Evolutionary conservation across 208 protist genomes (phyloP).

Genomic region (Balamuthia mandrillaris): DNA sequence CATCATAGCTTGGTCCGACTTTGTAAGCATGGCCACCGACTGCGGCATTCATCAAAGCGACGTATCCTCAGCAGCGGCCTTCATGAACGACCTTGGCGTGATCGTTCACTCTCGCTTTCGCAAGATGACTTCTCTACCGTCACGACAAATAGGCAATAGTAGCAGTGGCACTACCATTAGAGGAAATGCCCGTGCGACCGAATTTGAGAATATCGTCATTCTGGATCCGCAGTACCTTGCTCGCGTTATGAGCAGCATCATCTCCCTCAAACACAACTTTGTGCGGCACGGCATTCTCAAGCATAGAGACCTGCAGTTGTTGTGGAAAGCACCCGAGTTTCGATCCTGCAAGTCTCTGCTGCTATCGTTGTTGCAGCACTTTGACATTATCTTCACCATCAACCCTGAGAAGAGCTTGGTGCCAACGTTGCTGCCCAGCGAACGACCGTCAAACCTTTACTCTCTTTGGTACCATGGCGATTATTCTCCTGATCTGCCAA

Average conservation of each 20-base stretch:
- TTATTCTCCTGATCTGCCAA: background rate
- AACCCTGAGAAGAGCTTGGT: background rate
- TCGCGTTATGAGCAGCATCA: slow-evolving; percentile 1
- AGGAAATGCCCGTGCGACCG: no score
- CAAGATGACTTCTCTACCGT: background rate
- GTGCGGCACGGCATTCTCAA: background rate
- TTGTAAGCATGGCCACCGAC: background rate
- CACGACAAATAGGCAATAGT: background rate
- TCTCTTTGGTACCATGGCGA: background rate
- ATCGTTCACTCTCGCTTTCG: slow-evolving; percentile 34
- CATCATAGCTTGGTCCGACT: background rate
- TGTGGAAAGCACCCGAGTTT: slow-evolving; percentile 33
- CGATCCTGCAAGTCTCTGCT: background rate
- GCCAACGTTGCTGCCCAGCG: background rate
- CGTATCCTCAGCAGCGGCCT: background rate
- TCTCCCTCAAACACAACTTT: slow-evolving; percentile 42
- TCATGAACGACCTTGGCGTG: background rate
- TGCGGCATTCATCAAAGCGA: background rate
- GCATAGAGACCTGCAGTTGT: slow-evolving; percentile 11
- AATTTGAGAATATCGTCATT: no score
- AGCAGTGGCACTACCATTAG: background rate
- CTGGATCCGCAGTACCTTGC: background rate
- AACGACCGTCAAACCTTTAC: background rate
- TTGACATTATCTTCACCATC: slow-evolving; percentile 11
- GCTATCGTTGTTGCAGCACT: slow-evolving; percentile 11